Conservation (phyloP, 73 alveolate genomes). For the Breviolum minutum region DNA sequence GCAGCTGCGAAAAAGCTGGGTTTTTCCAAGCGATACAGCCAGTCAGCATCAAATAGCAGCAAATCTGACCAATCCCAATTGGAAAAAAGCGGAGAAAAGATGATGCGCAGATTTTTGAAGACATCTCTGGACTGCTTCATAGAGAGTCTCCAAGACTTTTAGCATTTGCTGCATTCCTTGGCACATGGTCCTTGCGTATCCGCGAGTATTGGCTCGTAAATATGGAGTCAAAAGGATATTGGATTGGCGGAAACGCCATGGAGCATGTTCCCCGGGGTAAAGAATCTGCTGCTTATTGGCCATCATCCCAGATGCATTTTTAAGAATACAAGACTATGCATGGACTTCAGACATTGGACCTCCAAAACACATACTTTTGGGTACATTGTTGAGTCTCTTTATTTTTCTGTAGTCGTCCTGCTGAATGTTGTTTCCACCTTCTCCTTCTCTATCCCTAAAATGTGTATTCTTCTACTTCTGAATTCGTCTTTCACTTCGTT, state of each 20-base stretch:
- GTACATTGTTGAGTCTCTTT: too few species aligned
- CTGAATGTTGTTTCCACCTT: too few species aligned
- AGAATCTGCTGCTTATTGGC: conserved; percentile 3
- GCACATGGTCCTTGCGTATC: neutral
- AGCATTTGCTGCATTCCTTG: neutral
- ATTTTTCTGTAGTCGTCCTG: too few species aligned
- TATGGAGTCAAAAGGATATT: neutral
- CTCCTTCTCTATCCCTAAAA: too few species aligned
- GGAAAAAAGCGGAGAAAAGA: too few species aligned
- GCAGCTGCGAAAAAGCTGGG: neutral
- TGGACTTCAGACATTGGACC: neutral
- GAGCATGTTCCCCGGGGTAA: neutral
- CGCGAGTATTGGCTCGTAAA: neutral
- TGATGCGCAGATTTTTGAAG: too few species aligned
- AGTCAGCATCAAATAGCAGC: neutral
- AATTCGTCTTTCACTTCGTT: too few species aligned
- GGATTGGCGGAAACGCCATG: neutral
- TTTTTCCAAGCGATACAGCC: neutral
- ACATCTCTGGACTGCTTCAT: too few species aligned
- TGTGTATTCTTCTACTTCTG: too few species aligned
- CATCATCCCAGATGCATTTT: neutral
- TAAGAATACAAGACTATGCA: neutral
- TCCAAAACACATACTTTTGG: too few species aligned
- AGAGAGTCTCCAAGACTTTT: neutral
- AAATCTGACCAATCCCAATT: too few species aligned